Evolutionary conservation across 2,329 filamentous ascomycete species (phyloP), one percentile per base, ranked within the genome.

Genomic region (Colletotrichum sp.): DNA sequence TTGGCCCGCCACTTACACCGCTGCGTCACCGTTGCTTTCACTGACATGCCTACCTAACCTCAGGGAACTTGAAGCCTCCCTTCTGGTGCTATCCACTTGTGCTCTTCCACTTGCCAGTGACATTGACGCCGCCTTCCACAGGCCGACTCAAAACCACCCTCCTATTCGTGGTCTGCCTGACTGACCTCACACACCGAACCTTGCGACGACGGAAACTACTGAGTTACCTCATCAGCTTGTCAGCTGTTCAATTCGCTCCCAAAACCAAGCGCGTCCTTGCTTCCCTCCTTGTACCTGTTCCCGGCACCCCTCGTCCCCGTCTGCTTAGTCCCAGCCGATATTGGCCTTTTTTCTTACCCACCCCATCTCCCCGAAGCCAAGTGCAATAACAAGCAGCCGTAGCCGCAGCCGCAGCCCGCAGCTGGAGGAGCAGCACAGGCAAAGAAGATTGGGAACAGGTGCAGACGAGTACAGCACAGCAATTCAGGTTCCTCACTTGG

Each of bases 1-100:
- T 68, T 73, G 59, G 57, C 64, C 59, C 30, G 44, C 60, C 74
- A 76, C 74, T 76, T 76, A 76, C 74, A 76, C 74, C 59, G 48
- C 32, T 39, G 36, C 70, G 65, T 73, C 74, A 61, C 70, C 30
- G 71, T 68, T 55, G 57, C 59, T 67, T 36, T 44, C 73, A 71
- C 63, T 63, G 39, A 32, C 27, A 32, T 36, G 57, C 39, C 55
- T 15, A 16, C 28, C 36, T 34, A 34, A 28, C 36, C 39, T 44
- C 39, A 12, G 39, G 19, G 39, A 25, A 25, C 25, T 25, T 25
- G 25, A n/a, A 44, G 39, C 39, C 39, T 44, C 19, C 39, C 39
- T 44, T 32, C 39, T 48, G 44, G 44, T 48, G 59, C 64, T n/a
- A 66, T 52, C 64, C 64, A 66, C 55, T 59, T 28, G 25, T 27